These are phyloP conservation scores for Teratosphaeriaceae sp. DNA, from an alignment of 2,329 filamentous ascomycete genomes.

Conservation along the genomic window DNA sequence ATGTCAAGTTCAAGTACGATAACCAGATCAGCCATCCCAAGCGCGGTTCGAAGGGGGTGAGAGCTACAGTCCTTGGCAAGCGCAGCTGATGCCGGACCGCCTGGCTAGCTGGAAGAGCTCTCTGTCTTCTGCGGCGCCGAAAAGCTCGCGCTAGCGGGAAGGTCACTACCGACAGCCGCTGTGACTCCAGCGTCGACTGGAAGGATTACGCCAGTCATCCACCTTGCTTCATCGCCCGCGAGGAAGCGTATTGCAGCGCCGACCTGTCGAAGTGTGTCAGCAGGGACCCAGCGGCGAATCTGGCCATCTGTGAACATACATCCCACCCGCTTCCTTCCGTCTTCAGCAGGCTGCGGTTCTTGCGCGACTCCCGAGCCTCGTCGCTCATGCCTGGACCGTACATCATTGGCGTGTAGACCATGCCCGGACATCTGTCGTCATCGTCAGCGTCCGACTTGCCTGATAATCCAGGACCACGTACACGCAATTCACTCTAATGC, in stretches of 20 bases:
- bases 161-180: constrained; percentile 36
- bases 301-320: constrained; percentile 10
- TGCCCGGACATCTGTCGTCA: constrained; percentile 12
- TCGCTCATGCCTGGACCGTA: constrained; percentile 45
- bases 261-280: constrained; percentile 12
- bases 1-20: constrained; percentile 7
- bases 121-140: neutral
- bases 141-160: constrained; percentile 22
- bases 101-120: neutral
- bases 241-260: constrained; percentile 46
- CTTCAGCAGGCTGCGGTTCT: constrained; percentile 45
- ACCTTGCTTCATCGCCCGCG: constrained; percentile 46
- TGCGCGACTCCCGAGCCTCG: constrained; percentile 43
- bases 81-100: neutral
- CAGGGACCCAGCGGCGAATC: too few relatives aligned
- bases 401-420: constrained; percentile 54
- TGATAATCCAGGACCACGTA: constrained; percentile 37
- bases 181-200: constrained; percentile 45
- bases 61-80: constrained; percentile 12
- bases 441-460: neutral
- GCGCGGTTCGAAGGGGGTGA: constrained; percentile 17
- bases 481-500: constrained; percentile 50
- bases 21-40: constrained; percentile 16
- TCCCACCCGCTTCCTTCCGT: constrained; percentile 52
- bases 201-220: constrained; percentile 44